phyloP scores from a whole-genome alignment of 2,329 filamentous ascomycete genomes.

The Alternaria hordeiaustralica region DNA sequence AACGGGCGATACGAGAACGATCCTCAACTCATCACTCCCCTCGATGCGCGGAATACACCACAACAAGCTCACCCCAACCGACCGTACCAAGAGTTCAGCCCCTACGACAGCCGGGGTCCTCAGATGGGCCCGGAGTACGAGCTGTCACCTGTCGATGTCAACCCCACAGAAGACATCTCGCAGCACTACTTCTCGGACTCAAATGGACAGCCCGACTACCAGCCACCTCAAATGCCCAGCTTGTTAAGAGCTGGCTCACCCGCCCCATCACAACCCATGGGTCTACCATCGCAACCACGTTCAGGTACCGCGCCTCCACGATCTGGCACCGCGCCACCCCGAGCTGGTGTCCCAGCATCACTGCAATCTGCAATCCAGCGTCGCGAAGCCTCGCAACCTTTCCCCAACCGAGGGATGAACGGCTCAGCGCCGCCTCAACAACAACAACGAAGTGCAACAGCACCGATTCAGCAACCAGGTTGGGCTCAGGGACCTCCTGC shows the following conservation, averaged over 20 bases:
- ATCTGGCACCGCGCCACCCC: constrained; percentile 33
- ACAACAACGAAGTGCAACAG: constrained; percentile 45
- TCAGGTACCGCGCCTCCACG: constrained; percentile 34
- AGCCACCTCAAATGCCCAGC: constrained; percentile 33
- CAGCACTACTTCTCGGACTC: constrained; percentile 29
- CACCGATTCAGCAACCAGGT: constrained; percentile 39
- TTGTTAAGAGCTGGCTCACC: constrained; percentile 39
- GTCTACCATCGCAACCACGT: constrained; percentile 27
- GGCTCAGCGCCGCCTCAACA: constrained; percentile 27
- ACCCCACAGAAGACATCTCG: constrained; percentile 22
- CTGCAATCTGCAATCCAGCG: constrained; percentile 48
- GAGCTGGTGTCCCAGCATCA: constrained; percentile 39
- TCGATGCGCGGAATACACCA: neutral
- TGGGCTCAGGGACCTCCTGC: constrained; percentile 26
- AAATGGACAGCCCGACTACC: constrained; percentile 28
- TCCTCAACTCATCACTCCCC: constrained; percentile 30
- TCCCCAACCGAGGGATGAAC: constrained; percentile 37
- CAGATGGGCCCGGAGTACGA: constrained; percentile 39
- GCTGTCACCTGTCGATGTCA: constrained; percentile 44
- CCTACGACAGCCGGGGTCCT: constrained; percentile 39
- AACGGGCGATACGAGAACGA: constrained; percentile 32
- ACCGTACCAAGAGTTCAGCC: constrained; percentile 39
- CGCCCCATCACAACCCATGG: constrained; percentile 27
- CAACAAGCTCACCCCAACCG: constrained; percentile 16
- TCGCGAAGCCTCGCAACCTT: constrained; percentile 43